These are phyloP conservation scores for Salix exigua DNA, from an alignment of 345 rosid species.

Conservation along the genomic window DNA sequence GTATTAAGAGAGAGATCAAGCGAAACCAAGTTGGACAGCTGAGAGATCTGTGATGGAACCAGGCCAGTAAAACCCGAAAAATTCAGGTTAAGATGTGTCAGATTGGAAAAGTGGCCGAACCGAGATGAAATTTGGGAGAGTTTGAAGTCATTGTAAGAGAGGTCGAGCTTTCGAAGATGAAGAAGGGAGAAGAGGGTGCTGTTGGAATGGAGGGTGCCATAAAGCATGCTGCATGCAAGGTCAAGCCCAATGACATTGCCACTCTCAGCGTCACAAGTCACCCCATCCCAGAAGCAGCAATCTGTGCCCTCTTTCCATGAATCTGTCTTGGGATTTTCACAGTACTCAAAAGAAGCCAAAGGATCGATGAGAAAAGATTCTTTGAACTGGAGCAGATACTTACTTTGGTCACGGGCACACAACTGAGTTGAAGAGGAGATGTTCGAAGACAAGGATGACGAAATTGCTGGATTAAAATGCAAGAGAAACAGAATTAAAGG, in stretches of 20 bases:
- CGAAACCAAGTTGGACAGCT: background rate
- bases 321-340: background rate
- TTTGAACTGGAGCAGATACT: constrained; percentile 20
- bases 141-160: constrained; percentile 24
- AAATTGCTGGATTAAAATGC: background rate
- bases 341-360: background rate
- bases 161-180: constrained; percentile 22
- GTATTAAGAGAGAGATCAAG: background rate
- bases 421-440: background rate
- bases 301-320: constrained; percentile 20
- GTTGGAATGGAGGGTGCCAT: constrained; percentile 4
- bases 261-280: constrained; percentile 12
- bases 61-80: background rate
- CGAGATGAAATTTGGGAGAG: background rate
- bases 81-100: constrained; percentile 17
- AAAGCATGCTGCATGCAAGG: constrained; percentile 5
- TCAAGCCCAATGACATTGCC: constrained; percentile 25
- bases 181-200: constrained; percentile 21
- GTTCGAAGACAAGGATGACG: background rate
- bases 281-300: constrained; percentile 35
- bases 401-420: background rate
- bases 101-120: background rate
- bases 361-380: background rate
- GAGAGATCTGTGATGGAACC: background rate
- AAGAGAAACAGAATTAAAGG: background rate